A percentile compares a stretch with the other conserved stretches of the same genome.
Evolutionary conservation across 2,329 filamentous ascomycete genomes (phyloP).

Genomic region (Aureobasidium melanogenum): DNA sequence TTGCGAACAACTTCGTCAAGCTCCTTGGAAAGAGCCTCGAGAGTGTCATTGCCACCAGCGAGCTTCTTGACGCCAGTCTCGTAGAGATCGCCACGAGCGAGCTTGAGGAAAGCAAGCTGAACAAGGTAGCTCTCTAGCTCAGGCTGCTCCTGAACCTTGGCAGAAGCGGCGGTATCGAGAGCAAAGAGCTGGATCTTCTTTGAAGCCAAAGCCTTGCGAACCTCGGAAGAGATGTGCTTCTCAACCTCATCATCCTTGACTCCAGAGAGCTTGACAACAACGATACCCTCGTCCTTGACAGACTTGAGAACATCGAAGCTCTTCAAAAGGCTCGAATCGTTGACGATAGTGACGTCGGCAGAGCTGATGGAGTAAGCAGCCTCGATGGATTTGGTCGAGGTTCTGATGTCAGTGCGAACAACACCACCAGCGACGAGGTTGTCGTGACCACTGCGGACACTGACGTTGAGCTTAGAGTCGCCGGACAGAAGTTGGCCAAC

Average conservation of each 20-base stretch:
- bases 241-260: slow-evolving; percentile 84
- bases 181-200: slow-evolving; percentile 65
- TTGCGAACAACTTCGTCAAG: slow-evolving; percentile 62
- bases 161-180: slow-evolving; percentile 61
- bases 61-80: slow-evolving; percentile 58
- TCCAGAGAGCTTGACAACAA: slow-evolving; percentile 67
- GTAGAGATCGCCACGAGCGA: slow-evolving; percentile 60
- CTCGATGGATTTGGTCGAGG: slow-evolving; percentile 73
- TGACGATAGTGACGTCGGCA: slow-evolving; percentile 72
- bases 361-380: slow-evolving; percentile 72
- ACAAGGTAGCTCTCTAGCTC: slow-evolving; percentile 57
- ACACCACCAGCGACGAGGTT: slow-evolving; percentile 65
- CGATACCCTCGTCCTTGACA: slow-evolving; percentile 59
- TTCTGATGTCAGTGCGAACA: slow-evolving; percentile 75
- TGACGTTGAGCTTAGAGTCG: slow-evolving; percentile 53
- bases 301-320: slow-evolving; percentile 65
- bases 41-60: slow-evolving; percentile 50
- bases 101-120: slow-evolving; percentile 74
- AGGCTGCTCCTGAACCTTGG: slow-evolving; percentile 58
- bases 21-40: slow-evolving; percentile 51
- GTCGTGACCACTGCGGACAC: slow-evolving; percentile 50
- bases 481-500: slow-evolving; percentile 52
- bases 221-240: slow-evolving; percentile 65
- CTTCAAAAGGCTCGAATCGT: slow-evolving; percentile 69
- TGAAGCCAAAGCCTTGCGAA: slow-evolving; percentile 63